Percentiles rank a stretch among this genome's conserved stretches.
These are phyloP conservation scores for Thielaviopsis ethacetica DNA, from an alignment of 2,329 filamentous ascomycete genomes.

Conservation along the genomic window DNA sequence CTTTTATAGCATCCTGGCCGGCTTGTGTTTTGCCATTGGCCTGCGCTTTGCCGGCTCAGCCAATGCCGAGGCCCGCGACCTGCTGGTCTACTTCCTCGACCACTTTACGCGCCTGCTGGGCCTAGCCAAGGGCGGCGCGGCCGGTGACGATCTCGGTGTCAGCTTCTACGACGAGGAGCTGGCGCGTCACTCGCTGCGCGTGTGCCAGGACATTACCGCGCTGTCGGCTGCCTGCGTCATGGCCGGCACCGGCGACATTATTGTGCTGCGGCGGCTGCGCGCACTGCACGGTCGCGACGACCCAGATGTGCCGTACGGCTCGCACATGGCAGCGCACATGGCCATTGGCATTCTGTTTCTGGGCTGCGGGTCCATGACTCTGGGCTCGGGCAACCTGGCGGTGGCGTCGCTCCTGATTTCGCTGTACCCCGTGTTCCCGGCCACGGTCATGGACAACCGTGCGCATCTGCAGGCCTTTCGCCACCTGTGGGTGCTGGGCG, in stretches of 20 bases:
- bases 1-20: slow-evolving; percentile 82
- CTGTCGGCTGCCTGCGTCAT: slow-evolving; percentile 76
- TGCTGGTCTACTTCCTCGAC: slow-evolving; percentile 72
- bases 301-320: slow-evolving; percentile 74
- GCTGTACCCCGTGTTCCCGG: slow-evolving; percentile 88
- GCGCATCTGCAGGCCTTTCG: slow-evolving; percentile 92
- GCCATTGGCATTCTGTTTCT: slow-evolving; percentile 84
- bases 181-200: slow-evolving; percentile 65
- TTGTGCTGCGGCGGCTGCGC: slow-evolving; percentile 69
- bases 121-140: slow-evolving; percentile 24
- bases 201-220: slow-evolving; percentile 79
- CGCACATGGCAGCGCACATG: slow-evolving; percentile 81
- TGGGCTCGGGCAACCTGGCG: slow-evolving; percentile 75
- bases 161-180: slow-evolving; percentile 66
- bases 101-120: slow-evolving; percentile 66
- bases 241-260: slow-evolving; percentile 85
- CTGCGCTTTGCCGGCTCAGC: slow-evolving; percentile 60
- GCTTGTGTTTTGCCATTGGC: slow-evolving; percentile 67
- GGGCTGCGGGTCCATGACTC: slow-evolving; percentile 81
- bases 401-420: slow-evolving; percentile 74
- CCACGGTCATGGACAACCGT: slow-evolving; percentile 78
- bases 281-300: slow-evolving; percentile 79
- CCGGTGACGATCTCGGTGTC: slow-evolving; percentile 18
- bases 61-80: slow-evolving; percentile 54
- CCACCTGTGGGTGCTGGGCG: slow-evolving; percentile 91